These are phyloP conservation scores for Dendrostoma leiphaemia DNA, from an alignment of 2,329 filamentous ascomycete species.

Conservation along the genomic window DNA sequence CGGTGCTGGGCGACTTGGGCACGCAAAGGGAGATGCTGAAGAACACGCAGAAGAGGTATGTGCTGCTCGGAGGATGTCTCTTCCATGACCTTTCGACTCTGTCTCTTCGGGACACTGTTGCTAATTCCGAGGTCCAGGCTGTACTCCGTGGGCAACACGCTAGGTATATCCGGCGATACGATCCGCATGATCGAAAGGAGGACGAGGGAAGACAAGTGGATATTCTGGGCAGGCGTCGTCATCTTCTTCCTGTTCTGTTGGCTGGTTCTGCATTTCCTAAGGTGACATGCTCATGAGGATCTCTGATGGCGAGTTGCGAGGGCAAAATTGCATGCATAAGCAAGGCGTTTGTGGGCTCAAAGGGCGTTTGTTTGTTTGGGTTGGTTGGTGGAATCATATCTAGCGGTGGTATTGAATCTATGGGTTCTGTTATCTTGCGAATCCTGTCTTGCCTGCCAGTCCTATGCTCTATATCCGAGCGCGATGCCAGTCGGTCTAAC, in stretches of 20 bases:
- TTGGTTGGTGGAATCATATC: background rate
- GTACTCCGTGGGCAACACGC: slow-evolving; percentile 89
- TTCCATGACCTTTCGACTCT: background rate
- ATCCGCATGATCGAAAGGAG: slow-evolving; percentile 94
- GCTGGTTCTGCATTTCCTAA: slow-evolving; percentile 80
- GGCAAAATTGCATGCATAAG: slow-evolving; percentile 8
- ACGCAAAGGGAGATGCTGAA: slow-evolving; percentile 94
- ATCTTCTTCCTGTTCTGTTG: slow-evolving; percentile 92
- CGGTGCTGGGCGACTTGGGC: slow-evolving; percentile 83
- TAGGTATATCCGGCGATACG: slow-evolving; percentile 91
- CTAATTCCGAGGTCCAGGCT: slow-evolving; percentile 38
- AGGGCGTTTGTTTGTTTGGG: background rate
- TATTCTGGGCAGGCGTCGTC: slow-evolving; percentile 84
- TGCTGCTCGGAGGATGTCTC: background rate
- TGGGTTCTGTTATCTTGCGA: too few relatives aligned
- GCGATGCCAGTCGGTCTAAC: background rate
- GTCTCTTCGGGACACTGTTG: background rate
- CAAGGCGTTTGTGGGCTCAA: slow-evolving; percentile 16
- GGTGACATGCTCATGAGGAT: slow-evolving; percentile 46
- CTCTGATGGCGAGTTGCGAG: background rate
- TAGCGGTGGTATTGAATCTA: background rate
- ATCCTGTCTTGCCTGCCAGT: too few relatives aligned
- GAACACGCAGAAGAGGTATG: slow-evolving; percentile 73
- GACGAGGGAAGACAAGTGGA: slow-evolving; percentile 96
- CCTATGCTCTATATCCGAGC: background rate